A percentile compares a stretch with the other conserved stretches of the same genome.
These are phyloP conservation scores for Rhododendron griersonianum DNA, from an alignment of 148 eudicot species.

Conservation along the genomic window DNA sequence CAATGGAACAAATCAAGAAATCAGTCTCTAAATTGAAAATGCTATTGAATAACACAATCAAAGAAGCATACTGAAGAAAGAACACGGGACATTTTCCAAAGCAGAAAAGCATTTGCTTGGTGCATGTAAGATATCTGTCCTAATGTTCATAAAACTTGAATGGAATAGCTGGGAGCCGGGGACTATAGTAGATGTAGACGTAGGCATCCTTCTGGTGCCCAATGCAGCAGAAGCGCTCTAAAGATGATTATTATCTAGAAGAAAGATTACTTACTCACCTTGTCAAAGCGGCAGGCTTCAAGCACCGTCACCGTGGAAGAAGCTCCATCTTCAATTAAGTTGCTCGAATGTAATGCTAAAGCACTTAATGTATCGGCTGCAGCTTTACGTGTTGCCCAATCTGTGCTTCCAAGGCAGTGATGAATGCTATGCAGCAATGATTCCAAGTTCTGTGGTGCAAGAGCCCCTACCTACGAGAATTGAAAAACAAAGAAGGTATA, in stretches of 20 bases:
- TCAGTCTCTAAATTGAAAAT: background rate
- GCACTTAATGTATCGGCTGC: slow-evolving; percentile 81
- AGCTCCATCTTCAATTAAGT: slow-evolving; percentile 59
- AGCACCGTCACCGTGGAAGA: slow-evolving; percentile 61
- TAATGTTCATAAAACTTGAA: background rate
- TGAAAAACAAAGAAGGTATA: slow-evolving; percentile 8
- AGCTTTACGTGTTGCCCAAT: slow-evolving; percentile 98
- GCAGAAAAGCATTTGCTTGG: background rate
- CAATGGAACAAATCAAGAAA: background rate
- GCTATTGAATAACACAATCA: background rate
- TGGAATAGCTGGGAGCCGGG: background rate
- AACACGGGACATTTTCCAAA: background rate
- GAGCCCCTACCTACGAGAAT: slow-evolving; percentile 70
- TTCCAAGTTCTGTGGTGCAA: slow-evolving; percentile 74
- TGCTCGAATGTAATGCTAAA: slow-evolving; percentile 68
- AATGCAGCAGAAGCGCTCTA: background rate
- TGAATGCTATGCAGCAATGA: slow-evolving; percentile 76
- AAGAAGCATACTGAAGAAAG: background rate
- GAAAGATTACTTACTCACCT: slow-evolving; percentile 37
- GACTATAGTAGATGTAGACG: background rate
- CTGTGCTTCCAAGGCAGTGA: slow-evolving; percentile 76
- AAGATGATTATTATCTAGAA: background rate
- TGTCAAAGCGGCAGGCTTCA: slow-evolving; percentile 88
- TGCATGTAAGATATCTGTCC: background rate
- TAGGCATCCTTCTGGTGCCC: background rate